phyloP scores from a whole-genome alignment of 2,329 filamentous ascomycete species.

The Apiospora pterosperma region DNA sequence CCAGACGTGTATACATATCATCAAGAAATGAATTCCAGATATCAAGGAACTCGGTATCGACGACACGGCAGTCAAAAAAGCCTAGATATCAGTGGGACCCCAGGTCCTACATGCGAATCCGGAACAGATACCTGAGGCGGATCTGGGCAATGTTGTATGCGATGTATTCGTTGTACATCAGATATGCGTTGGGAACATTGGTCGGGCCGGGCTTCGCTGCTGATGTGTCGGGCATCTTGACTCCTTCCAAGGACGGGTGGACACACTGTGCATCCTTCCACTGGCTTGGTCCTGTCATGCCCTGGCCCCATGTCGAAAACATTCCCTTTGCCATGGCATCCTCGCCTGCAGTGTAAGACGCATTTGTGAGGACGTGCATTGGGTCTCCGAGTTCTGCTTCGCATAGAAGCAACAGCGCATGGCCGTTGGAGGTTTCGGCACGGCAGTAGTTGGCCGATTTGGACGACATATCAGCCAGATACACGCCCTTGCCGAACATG shows the following conservation, averaged over 20 bases:
- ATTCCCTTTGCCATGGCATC: slow-evolving; percentile 58
- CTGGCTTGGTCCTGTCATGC: slow-evolving; percentile 55
- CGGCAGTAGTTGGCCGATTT: slow-evolving; percentile 81
- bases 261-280: slow-evolving; percentile 77
- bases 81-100: neutral
- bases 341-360: slow-evolving; percentile 61
- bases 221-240: slow-evolving; percentile 60
- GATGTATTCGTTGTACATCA: slow-evolving; percentile 74
- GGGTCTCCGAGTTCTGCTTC: slow-evolving; percentile 80
- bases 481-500: slow-evolving; percentile 90
- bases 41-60: neutral
- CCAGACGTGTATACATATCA: neutral
- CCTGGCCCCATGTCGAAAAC: slow-evolving; percentile 69
- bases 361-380: slow-evolving; percentile 58
- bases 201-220: slow-evolving; percentile 44
- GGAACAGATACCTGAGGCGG: slow-evolving; percentile 66
- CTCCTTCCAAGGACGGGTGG: slow-evolving; percentile 61
- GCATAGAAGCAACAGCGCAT: slow-evolving; percentile 75
- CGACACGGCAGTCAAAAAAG: neutral
- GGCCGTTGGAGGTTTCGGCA: slow-evolving; percentile 57
- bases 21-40: neutral
- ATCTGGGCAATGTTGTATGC: slow-evolving; percentile 68
- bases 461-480: slow-evolving; percentile 79
- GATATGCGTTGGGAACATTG: slow-evolving; percentile 37
- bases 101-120: slow-evolving; percentile 48